A percentile compares a stretch with the other conserved stretches of the same genome.
Evolutionary conservation across 768 basidiomycete species (phyloP).

Genomic region (Chiua virens): DNA sequence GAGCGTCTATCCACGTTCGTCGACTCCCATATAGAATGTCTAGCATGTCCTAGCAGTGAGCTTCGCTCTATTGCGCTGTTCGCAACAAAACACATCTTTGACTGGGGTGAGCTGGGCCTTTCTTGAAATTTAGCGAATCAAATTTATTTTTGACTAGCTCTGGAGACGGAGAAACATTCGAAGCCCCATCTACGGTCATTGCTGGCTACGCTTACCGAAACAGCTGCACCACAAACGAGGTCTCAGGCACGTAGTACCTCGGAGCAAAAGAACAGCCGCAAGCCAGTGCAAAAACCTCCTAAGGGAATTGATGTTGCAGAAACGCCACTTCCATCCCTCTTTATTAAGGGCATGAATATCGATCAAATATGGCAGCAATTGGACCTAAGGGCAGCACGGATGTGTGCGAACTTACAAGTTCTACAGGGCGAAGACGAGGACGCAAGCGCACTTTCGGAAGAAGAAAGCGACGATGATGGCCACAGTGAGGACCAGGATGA

Average conservation of each 20-base stretch:
- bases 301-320: conserved; percentile 38
- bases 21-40: conserved; percentile 51
- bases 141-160: conserved; percentile 41
- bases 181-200: conserved; percentile 63
- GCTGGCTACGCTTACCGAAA: conserved; percentile 64
- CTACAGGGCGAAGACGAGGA: conserved; percentile 53
- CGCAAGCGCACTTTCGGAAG: conserved; percentile 27
- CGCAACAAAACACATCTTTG: conserved; percentile 76
- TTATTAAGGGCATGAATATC: conserved; percentile 73
- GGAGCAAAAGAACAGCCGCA: conserved; percentile 43
- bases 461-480: conserved; percentile 23
- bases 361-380: conserved; percentile 95
- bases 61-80: conserved; percentile 58
- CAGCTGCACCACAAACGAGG: conserved; percentile 71
- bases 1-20: conserved; percentile 52
- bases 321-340: conserved; percentile 78
- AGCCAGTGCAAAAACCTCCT: conserved; percentile 32
- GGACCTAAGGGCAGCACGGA: conserved; percentile 70
- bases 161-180: conserved; percentile 67
- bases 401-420: conserved; percentile 70
- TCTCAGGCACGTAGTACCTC: conserved; percentile 51
- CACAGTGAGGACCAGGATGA: conserved; percentile 31
- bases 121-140: conserved; percentile 1
- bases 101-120: conserved; percentile 54
- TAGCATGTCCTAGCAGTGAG: conserved; percentile 54